Conservation (phyloP, 768 basidiomycete genomes). For the Lactarius hengduanensis region DNA sequence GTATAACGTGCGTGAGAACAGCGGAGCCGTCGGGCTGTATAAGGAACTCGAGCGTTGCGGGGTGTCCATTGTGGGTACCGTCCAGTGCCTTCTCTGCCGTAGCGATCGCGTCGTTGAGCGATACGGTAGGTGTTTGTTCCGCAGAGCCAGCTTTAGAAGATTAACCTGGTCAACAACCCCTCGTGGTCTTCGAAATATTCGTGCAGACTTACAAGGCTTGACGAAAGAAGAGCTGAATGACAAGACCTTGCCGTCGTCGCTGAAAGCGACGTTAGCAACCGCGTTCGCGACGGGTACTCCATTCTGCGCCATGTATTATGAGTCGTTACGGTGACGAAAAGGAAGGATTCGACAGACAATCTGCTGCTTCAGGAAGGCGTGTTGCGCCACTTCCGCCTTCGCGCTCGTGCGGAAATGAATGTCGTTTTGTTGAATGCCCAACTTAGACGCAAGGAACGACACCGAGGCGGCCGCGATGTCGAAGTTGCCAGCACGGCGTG, state of each 20-base stretch:
- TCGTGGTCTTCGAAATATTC: neutral
- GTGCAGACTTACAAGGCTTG: conserved; percentile 39
- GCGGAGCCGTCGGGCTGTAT: conserved; percentile 41
- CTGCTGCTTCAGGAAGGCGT: conserved; percentile 32
- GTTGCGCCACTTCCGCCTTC: conserved; percentile 24
- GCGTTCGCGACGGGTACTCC: conserved; percentile 42
- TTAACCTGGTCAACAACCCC: neutral
- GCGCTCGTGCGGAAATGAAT: conserved; percentile 29
- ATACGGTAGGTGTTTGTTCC: conserved; percentile 40
- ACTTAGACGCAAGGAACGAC: conserved; percentile 32
- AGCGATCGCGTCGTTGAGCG: conserved; percentile 39
- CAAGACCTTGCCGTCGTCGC: conserved; percentile 41
- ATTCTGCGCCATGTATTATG: conserved; percentile 28
- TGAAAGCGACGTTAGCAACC: conserved; percentile 47
- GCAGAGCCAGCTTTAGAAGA: conserved; percentile 26
- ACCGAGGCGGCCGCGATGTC: conserved; percentile 31
- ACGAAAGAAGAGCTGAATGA: conserved; percentile 50
- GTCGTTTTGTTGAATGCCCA: conserved; percentile 27
- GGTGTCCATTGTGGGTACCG: conserved; percentile 44
- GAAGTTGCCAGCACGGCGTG: conserved; percentile 28
- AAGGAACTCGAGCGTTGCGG: conserved; percentile 43
- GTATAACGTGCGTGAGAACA: conserved; percentile 43
- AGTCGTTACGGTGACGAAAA: neutral
- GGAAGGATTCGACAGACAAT: conserved; percentile 21
- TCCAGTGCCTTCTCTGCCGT: conserved; percentile 40